Conservation (phyloP, 2,329 filamentous ascomycete genomes). For the Neofusicoccum umdonicola region DNA sequence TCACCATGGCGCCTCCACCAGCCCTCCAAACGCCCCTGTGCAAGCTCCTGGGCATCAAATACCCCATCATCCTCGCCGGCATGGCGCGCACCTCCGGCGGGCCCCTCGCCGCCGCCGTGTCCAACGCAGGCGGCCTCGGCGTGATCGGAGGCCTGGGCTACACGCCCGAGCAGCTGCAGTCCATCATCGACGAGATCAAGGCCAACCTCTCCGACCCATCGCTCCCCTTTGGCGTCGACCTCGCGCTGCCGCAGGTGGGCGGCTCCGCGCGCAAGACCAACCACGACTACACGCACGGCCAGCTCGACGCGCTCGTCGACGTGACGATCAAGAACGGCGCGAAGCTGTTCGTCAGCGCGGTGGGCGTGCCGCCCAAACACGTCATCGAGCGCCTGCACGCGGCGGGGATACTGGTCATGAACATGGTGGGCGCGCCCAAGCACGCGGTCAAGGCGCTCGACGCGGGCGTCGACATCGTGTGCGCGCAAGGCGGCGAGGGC, state of each 20-base stretch:
- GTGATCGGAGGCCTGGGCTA: conserved; percentile 49
- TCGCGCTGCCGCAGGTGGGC: conserved; percentile 86
- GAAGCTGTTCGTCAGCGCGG: conserved; percentile 79
- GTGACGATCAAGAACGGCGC: conserved; percentile 84
- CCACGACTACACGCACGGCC: conserved; percentile 90
- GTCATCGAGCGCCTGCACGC: conserved; percentile 76
- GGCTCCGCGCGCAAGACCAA: conserved; percentile 83
- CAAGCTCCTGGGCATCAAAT: conserved; percentile 72
- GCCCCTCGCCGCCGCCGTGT: conserved; percentile 47
- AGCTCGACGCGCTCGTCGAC: conserved; percentile 82
- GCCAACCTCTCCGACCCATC: conserved; percentile 62
- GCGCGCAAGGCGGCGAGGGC: conserved; percentile 88
- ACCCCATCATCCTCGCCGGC: conserved; percentile 88
- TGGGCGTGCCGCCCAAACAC: conserved; percentile 75
- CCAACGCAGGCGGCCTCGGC: conserved; percentile 79
- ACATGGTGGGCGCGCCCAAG: conserved; percentile 92
- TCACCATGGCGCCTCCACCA: conserved; percentile 30
- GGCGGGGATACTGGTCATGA: conserved; percentile 84
- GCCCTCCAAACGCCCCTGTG: conserved; percentile 38
- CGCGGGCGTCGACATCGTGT: conserved; percentile 84
- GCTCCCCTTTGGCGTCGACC: conserved; percentile 86
- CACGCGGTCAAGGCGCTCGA: conserved; percentile 87
- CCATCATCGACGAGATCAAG: conserved; percentile 86
- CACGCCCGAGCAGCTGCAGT: conserved; percentile 67
- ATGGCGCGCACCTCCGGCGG: conserved; percentile 74